Base-by-base conservation (phyloP, 257 asterid genomes). In the Capsicum baccatum region DNA sequence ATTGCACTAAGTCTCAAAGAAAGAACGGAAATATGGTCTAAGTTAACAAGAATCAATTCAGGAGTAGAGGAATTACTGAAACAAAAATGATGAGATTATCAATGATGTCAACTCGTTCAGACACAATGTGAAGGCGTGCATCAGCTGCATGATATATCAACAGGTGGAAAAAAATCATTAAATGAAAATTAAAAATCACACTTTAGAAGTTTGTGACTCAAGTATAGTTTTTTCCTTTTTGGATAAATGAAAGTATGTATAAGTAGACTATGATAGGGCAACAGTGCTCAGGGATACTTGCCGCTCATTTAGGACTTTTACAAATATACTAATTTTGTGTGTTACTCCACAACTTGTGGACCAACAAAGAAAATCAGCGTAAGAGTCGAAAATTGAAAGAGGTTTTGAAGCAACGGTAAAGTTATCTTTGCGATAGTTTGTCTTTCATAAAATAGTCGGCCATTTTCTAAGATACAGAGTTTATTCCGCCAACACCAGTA, bases 71-170 rank as follows among this genome's bases (percentile, higher is more conserved):
- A 74, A 84, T 89, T 96, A 97, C 99, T 97, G 97, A 82, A 80
- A 97, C 94, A 68, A 98, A 95, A 71, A 97, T 91, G 71, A 97
- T 87, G 86, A 97, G 96, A 88, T 97, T 97, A 83, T 97, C 97
- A 13, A 88, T 69, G 88, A 97, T 87, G 85, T 97, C 99, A 71
- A 97, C 97, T 90, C 98, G 92, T 93, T 97, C 99, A n/a, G 99
- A 97, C 82, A 97, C 99, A 64, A 97, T 97, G 64, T 98, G 98
- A 21, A 97, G 99, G 67, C 98, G 98, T 64, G 99, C 99, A 95
- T 97, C 94, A 90, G 99, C 99, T 97, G 94, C 83, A 88, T 71
- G 87, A 84, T 37, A 86, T 82, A 39, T 58, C 73, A 87, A 90
- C 62, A 87, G 83, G 73, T 39, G 58, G 39, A 59, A 68, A 16